Evolutionary conservation across 371 early-diverging fungal genomes (phyloP), one percentile per base, ranked within the genome.

Genomic region (Ecytonucleospora hepatopenaei): DNA sequence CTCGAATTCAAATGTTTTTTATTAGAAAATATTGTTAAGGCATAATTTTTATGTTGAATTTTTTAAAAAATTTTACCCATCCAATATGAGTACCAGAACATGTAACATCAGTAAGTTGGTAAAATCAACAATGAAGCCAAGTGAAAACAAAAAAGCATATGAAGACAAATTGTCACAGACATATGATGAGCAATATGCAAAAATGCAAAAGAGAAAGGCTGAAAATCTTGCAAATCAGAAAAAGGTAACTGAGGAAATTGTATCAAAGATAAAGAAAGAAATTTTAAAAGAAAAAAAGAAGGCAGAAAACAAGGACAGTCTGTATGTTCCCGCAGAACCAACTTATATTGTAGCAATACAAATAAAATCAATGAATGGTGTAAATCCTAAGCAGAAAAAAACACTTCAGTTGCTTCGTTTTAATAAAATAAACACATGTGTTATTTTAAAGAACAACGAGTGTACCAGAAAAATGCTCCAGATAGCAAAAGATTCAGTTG

Each of bases 341-440:
- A 62, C 74, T 16, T 77, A 72, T 55, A 63, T 75, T 55, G 65
- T 77, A n/a, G 79, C 68, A 4, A 66, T 81, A 19, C 75, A 88
- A 82, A 88, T 89, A 80, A 88, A 88, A 83, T 90, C 88, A 84
- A 88, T 92, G 86, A 91, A 90, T 88, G 90, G 92, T 85, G 87
- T 94, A 72, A 85, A 96, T 57, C 97, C 97, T 82, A 95, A 92
- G 88, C 90, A 93, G 76, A 87, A 92, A 81, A 95, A 95, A 88
- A 90, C 93, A 68, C 86, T 97, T 71, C 92, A 96, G 84, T 85
- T 94, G 68, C 83, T 98, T 79, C 90, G 99, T 85, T 86, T 98
- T 72, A 86, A 88, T 80, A 93, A 90, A 83, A 92, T 94, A 87
- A 95, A 97, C 92, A 88, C 87, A 82, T 95, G 89, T 80, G 90